Base-by-base conservation (phyloP, 441 rosid genomes). In the Hura crepitans region DNA sequence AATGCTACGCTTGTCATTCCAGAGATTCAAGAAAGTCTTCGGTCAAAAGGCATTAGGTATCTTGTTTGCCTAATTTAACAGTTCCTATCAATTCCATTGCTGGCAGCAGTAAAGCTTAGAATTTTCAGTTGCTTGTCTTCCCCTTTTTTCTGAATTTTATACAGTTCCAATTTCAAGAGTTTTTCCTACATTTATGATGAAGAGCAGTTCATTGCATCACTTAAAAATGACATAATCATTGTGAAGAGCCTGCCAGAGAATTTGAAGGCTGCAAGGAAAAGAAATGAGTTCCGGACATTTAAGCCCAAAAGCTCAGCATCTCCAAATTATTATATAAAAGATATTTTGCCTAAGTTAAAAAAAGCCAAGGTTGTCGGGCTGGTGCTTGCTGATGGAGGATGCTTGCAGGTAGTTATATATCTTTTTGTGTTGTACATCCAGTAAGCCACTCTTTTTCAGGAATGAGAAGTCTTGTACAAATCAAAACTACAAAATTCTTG, bases 1-100 rank as follows among this genome's bases (percentile, higher is more conserved):
- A 96, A 96, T 92, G 99, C 98, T 82, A 96, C 99, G 73, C 99
- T 96, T 78, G 89, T 93, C 85, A 85, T 96, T 89, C 99, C 99
- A 67, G 99, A 96, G 87, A 88, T 96, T 80, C 98, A 96, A 84
- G 85, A 90, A 76, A 86, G 88, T 82, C 87, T 87, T 71, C 93
- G 83, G 69, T 87, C 97, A 31, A 96, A 90, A 84, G 93, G 93
- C 82, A 75, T 96, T 77, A 96, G 98, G 98, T 96, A 76, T 50
- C 62, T 79, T 65, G 45, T 60, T 71, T 65, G 25, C 62, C 70
- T 72, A n/a, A 62, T 66, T 54, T 28, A 66, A 30, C 65, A 47
- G 20, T 59, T 74, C 28, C 42, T 69, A 69, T 73, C 75, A 63
- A 65, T 62, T 65, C 74, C 39, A 56, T 62, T 72, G 63, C 17